Percentiles rank a stretch among this genome's conserved stretches.
phyloP scores from a whole-genome alignment of 129 eudicot species.

The Flaveria trinervia region DNA sequence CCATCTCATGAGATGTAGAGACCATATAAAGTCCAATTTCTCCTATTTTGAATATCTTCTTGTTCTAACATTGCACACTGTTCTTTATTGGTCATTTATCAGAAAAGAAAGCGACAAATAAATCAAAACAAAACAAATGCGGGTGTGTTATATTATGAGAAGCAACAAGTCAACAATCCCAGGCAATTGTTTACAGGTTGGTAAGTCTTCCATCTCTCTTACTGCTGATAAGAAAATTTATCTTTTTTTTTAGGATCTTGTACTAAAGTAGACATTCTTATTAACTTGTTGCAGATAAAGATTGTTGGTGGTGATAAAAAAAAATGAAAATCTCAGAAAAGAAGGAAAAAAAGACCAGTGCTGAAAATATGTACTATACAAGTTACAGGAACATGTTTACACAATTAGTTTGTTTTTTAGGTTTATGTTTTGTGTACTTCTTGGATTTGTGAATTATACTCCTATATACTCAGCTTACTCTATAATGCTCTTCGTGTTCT shows the following conservation, averaged over 20 bases:
- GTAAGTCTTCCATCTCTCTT: constrained; percentile 19
- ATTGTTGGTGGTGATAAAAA: constrained; percentile 11
- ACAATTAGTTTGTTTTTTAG: constrained; percentile 24
- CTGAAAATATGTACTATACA: constrained; percentile 34
- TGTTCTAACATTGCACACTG: not conserved
- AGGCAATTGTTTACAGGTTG: constrained; percentile 5
- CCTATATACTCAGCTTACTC: constrained; percentile 20
- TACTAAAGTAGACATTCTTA: constrained; percentile 4
- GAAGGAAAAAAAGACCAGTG: constrained; percentile 15
- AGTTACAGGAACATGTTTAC: constrained; percentile 28
- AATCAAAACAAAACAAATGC: constrained; percentile 31
- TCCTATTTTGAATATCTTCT: not conserved
- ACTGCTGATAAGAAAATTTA: not conserved
- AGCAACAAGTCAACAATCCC: constrained; percentile 4
- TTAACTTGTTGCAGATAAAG: constrained; percentile 35
- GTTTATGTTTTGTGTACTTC: constrained; percentile 26
- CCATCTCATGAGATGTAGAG: not conserved
- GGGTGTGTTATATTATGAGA: constrained; percentile 32
- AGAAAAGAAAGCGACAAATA: constrained; percentile 31
- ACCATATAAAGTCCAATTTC: not conserved
- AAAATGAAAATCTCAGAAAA: constrained; percentile 17
- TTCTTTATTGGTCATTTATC: constrained; percentile 20
- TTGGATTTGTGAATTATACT: constrained; percentile 32
- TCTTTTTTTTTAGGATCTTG: not conserved
- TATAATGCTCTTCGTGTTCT: constrained; percentile 19